Evolutionary conservation across 2,329 filamentous ascomycete species (phyloP), one percentile per base, ranked within the genome.

Genomic region (Botryotinia calthae): DNA sequence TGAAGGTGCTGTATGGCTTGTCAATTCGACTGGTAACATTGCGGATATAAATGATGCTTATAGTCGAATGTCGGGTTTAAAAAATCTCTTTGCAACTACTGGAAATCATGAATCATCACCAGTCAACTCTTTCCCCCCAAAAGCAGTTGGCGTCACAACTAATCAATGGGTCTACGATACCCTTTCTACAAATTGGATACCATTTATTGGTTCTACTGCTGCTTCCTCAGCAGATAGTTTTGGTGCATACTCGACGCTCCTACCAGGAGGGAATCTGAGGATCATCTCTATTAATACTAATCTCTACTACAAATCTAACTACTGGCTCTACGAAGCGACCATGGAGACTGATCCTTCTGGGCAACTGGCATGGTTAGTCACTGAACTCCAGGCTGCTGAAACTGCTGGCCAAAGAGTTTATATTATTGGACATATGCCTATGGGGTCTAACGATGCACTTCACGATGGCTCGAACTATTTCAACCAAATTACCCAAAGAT

Each of bases 201-300:
- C 69, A 4, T 82, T 82, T 72, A 81, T 82, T 37, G 81, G 80
- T 5, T 48, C 76, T 37, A 69, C 76, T 14, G 77, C 80, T 28
- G 76, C 80, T 25, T 73, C 70, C 7, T 79, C 56, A 34, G 77
- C 79, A 6, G 75, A 76, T 37, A 74, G 81, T 34, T 82, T 80
- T 72, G 82, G 81, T 56, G 79, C 79, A n/a, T 83, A 83, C 69
- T 81, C 82, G 1, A 78, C 79, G 61, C 76, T 81, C 31, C 76
- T 81, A 8, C 25, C 70, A n/a, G 64, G 70, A 64, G 44, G 61
- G 51, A 80, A 81, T 34, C 79, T 84, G 10, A 80, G 81, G 28
- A 79, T 84, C 61, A 84, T 84, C 72, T 83, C 82, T 8, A 79
- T 84, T 73, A 84, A 84, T 77, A 83, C 81, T 61, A 82, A 83